Evolutionary conservation across 1,284 basidiomycete genomes (phyloP).

Genomic region (Tilletia horrida): DNA sequence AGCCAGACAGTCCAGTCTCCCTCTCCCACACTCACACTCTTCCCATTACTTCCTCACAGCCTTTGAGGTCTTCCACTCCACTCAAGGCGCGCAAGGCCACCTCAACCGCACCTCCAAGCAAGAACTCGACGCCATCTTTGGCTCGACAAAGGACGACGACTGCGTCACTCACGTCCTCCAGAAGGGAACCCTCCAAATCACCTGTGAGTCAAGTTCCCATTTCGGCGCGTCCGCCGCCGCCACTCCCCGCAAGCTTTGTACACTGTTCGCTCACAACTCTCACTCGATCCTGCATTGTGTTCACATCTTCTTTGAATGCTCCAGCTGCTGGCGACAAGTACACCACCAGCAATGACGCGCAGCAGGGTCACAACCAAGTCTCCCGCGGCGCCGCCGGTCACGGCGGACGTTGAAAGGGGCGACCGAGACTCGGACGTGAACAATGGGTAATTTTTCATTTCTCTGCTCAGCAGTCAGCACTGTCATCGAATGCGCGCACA

Average conservation of each 20-base stretch:
- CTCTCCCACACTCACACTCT: not conserved
- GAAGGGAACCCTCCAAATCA: conserved; percentile 48
- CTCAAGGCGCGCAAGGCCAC: conserved; percentile 56
- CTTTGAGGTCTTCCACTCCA: conserved; percentile 56
- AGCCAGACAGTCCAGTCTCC: not conserved
- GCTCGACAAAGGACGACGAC: conserved; percentile 49
- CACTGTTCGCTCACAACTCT: not conserved
- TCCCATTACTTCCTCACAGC: conserved; percentile 18
- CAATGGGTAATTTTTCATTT: not conserved
- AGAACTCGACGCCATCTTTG: conserved; percentile 55
- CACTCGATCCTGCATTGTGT: not conserved
- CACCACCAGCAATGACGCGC: conserved; percentile 44
- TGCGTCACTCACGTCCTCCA: conserved; percentile 51
- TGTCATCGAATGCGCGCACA: not conserved
- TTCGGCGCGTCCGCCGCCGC: not conserved
- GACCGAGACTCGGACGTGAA: not conserved
- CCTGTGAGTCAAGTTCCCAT: conserved; percentile 24
- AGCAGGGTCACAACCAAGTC: conserved; percentile 30
- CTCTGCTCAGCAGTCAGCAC: not conserved
- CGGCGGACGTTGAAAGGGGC: conserved; percentile 37
- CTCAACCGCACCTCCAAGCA: conserved; percentile 55
- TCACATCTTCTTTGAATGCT: not conserved
- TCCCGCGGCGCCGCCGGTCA: conserved; percentile 28
- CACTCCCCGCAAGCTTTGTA: not conserved
- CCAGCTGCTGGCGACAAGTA: conserved; percentile 36